These are phyloP conservation scores for Candida odintsovae DNA, from an alignment of 805 yeast genomes.

Conservation along the genomic window DNA sequence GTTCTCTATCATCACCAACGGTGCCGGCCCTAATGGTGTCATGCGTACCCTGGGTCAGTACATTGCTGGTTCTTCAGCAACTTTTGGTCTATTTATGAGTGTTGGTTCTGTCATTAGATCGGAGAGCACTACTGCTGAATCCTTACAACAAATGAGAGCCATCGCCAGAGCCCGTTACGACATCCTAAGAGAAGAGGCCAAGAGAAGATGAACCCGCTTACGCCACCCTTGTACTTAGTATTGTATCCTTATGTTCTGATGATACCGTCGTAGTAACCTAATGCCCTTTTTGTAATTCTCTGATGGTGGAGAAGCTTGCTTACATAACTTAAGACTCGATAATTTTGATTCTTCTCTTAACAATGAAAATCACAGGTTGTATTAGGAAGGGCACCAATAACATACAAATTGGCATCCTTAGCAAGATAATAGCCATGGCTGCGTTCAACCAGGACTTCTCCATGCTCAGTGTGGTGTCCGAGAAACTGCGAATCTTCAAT, in stretches of 20 bases:
- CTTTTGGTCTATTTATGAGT: slow-evolving; percentile 94
- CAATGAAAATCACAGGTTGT: too few relatives aligned
- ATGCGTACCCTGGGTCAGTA: slow-evolving; percentile 96
- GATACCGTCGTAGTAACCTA: too few relatives aligned
- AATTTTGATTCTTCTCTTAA: too few relatives aligned
- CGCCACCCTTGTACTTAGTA: background rate
- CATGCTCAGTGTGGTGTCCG: slow-evolving; percentile 52
- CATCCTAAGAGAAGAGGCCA: slow-evolving; percentile 18
- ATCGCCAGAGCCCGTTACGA: slow-evolving; percentile 35
- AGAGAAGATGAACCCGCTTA: slow-evolving; percentile 12
- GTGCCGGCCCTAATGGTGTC: slow-evolving; percentile 98
- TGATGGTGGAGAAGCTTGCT: background rate
- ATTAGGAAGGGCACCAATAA: too few relatives aligned
- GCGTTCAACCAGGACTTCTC: slow-evolving; percentile 72
- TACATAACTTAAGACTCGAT: too few relatives aligned
- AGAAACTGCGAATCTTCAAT: slow-evolving; percentile 69
- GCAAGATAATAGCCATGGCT: background rate
- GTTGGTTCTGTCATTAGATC: slow-evolving; percentile 90
- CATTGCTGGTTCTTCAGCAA: slow-evolving; percentile 93
- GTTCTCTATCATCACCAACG: slow-evolving; percentile 80
- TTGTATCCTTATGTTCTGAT: background rate
- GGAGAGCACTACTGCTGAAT: slow-evolving; percentile 34
- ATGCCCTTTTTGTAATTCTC: too few relatives aligned
- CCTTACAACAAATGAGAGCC: slow-evolving; percentile 34
- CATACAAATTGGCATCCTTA: background rate